Evolutionary conservation across 2,329 filamentous ascomycete genomes (phyloP).

Genomic region (Lasiodiplodia sp.): DNA sequence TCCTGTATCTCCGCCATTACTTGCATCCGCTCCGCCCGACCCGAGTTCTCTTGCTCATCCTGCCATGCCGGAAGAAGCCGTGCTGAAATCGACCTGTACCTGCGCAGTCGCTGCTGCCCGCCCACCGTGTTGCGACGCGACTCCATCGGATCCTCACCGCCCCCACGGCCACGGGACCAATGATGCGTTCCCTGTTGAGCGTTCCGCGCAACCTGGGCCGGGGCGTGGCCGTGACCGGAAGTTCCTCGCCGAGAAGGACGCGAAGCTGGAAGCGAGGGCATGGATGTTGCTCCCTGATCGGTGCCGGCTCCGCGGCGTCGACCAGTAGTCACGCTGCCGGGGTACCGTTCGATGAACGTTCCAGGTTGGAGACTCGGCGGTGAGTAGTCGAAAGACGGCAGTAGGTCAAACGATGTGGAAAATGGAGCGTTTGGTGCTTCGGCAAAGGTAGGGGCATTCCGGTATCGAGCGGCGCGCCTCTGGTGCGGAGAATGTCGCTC

Average conservation of each 20-base stretch:
- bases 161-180: slow-evolving; percentile 8
- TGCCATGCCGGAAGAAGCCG: slow-evolving; percentile 35
- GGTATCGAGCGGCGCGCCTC: slow-evolving; percentile 22
- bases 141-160: slow-evolving; percentile 7
- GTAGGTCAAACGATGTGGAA: slow-evolving; percentile 22
- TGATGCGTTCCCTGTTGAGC: background rate
- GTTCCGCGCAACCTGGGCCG: slow-evolving; percentile 14
- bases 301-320: slow-evolving; percentile 16
- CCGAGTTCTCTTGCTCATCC: slow-evolving; percentile 46
- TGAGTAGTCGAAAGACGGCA: slow-evolving; percentile 25
- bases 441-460: slow-evolving; percentile 24
- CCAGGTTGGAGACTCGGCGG: slow-evolving; percentile 22
- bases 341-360: slow-evolving; percentile 26
- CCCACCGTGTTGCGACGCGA: slow-evolving; percentile 28
- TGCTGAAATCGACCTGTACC: slow-evolving; percentile 20
- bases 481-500: slow-evolving; percentile 25
- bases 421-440: slow-evolving; percentile 24
- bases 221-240: slow-evolving; percentile 19
- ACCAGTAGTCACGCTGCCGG: slow-evolving; percentile 2
- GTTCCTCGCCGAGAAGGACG: slow-evolving; percentile 19
- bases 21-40: slow-evolving; percentile 36
- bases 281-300: slow-evolving; percentile 23
- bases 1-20: slow-evolving; percentile 38
- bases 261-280: slow-evolving; percentile 29
- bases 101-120: slow-evolving; percentile 21